These are phyloP conservation scores for Solanum chiquidenum DNA, from an alignment of 257 asterid genomes.

Conservation along the genomic window DNA sequence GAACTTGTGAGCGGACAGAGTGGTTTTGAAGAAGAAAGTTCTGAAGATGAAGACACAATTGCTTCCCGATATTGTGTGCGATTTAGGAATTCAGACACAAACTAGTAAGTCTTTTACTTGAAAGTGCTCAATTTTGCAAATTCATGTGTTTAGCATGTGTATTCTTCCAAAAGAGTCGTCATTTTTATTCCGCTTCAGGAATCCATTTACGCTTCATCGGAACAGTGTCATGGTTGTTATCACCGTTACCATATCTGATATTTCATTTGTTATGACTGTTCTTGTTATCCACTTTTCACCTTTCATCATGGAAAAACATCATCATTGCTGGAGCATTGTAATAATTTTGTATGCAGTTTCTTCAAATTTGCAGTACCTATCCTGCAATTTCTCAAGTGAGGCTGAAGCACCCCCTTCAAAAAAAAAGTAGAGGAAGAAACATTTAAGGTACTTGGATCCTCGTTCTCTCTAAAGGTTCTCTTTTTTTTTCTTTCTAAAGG, in stretches of 20 bases:
- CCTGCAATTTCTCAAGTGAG: conserved; percentile 28
- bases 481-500: background rate
- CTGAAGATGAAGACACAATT: conserved; percentile 35
- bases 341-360: background rate
- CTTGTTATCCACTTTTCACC: background rate
- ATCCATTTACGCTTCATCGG: background rate
- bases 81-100: conserved; percentile 20
- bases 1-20: conserved; percentile 1
- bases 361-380: conserved; percentile 25
- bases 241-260: background rate
- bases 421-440: conserved; percentile 42
- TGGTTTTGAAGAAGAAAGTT: conserved; percentile 26
- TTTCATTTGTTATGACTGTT: background rate
- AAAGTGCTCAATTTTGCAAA: background rate
- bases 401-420: conserved; percentile 36
- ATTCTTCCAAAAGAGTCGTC: background rate
- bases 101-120: conserved; percentile 26
- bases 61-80: conserved; percentile 23
- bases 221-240: background rate
- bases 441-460: conserved; percentile 32
- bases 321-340: background rate
- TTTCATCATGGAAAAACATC: background rate
- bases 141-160: background rate
- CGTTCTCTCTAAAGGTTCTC: background rate
- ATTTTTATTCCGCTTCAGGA: background rate